These are phyloP conservation scores for Ceratocystis eucalypticola DNA, from an alignment of 2,329 filamentous ascomycete species.

Conservation along the genomic window DNA sequence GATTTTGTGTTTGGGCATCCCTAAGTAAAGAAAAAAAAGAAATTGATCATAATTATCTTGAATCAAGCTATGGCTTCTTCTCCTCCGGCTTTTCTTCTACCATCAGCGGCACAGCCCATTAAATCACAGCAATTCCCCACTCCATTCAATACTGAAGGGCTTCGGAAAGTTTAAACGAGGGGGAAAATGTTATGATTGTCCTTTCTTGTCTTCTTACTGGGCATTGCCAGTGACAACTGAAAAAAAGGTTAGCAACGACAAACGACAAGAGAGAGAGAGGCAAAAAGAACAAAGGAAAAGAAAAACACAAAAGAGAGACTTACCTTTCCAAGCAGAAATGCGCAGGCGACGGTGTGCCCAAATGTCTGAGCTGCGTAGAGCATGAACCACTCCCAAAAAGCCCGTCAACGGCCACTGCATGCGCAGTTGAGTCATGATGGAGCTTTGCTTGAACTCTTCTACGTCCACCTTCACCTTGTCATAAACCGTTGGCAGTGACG, in stretches of 20 bases:
- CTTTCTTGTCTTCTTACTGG: background rate
- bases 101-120: background rate
- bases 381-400: constrained; percentile 12
- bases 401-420: constrained; percentile 18
- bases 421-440: constrained; percentile 6
- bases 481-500: constrained; percentile 48
- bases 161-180: background rate
- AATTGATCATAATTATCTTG: background rate
- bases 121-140: background rate
- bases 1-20: no score
- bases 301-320: background rate
- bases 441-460: constrained; percentile 12
- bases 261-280: background rate
- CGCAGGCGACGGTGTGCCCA: constrained; percentile 13
- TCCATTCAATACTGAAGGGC: background rate
- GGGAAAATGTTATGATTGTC: no score
- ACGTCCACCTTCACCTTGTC: constrained; percentile 47
- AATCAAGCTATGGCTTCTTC: background rate
- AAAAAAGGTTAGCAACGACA: background rate
- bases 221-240: background rate
- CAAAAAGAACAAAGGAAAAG: background rate
- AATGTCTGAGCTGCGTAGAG: constrained; percentile 12
- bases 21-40: no score
- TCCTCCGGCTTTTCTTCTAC: background rate
- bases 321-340: constrained; percentile 16